Evolutionary conservation across 176 grass and related monocot species (phyloP).

Genomic region (Carex pumila): DNA sequence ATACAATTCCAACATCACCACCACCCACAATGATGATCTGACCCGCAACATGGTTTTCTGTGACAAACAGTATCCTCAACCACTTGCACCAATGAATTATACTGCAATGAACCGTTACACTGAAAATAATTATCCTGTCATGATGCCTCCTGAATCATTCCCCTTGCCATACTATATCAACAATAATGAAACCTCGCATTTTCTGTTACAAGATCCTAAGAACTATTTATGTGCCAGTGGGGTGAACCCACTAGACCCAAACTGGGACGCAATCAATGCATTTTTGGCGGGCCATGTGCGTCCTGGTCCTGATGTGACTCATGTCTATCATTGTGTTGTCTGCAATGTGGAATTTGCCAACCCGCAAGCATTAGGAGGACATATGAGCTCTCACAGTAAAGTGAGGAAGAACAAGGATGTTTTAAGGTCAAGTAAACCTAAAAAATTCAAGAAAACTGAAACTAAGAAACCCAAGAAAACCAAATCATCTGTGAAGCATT

Average conservation of each 20-base stretch:
- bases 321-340: constrained; percentile 8
- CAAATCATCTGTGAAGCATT: background rate
- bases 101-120: background rate
- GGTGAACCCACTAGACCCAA: constrained; percentile 16
- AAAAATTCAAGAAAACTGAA: background rate
- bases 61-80: constrained; percentile 1
- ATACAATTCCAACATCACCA: background rate
- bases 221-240: background rate
- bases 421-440: background rate
- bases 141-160: background rate
- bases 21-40: background rate
- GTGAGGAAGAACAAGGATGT: constrained; percentile 1
- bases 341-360: constrained; percentile 32
- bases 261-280: constrained; percentile 32
- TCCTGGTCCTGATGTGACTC: constrained; percentile 8
- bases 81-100: background rate
- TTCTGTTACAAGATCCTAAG: background rate
- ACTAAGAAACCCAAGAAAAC: background rate
- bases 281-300: constrained; percentile 30
- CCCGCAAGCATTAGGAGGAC: constrained; percentile 26
- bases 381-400: constrained; percentile 34
- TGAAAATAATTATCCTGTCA: background rate
- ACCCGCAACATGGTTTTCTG: background rate
- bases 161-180: background rate
- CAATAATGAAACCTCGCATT: background rate